A percentile compares a stretch with the other conserved stretches of the same genome.
Conservation (phyloP, 139 green algal genomes). For the Chara braunii region DNA sequence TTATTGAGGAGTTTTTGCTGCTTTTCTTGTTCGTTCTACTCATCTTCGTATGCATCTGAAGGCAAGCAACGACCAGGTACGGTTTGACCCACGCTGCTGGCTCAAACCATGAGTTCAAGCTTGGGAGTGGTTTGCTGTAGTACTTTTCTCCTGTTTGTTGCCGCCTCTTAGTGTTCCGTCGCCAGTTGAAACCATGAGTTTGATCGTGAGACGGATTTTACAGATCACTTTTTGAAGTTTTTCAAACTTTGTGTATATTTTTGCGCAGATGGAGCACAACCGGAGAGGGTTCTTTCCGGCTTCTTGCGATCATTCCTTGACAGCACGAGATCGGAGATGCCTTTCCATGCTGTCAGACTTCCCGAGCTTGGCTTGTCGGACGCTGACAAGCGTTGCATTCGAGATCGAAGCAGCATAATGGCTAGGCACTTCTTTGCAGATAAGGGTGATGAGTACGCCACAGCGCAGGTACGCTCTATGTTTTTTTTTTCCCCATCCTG, state of each 20-base stretch:
- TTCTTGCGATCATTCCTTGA: slow-evolving; percentile 28
- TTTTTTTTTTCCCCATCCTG: slow-evolving; percentile 1
- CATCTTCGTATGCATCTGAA: no score
- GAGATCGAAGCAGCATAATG: slow-evolving; percentile 34
- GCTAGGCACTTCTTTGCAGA: slow-evolving; percentile 40
- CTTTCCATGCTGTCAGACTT: slow-evolving; percentile 9
- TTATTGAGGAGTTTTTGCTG: no score
- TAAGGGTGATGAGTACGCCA: slow-evolving; percentile 26
- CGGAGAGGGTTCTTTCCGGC: slow-evolving; percentile 16
- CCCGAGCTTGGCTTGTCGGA: slow-evolving; percentile 27
- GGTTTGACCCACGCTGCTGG: no score
- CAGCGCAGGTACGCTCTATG: slow-evolving; percentile 27
- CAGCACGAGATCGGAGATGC: neutral
- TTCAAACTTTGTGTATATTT: slow-evolving; percentile 4
- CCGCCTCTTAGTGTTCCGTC: no score
- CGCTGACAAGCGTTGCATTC: slow-evolving; percentile 27
- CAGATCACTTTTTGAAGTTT: no score
- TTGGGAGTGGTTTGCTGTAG: no score
- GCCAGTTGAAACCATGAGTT: no score
- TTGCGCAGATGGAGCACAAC: neutral
- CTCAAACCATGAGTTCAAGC: no score
- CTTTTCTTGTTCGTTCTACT: no score
- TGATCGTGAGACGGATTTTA: no score
- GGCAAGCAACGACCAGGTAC: no score
- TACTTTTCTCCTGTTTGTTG: no score